phyloP scores from a whole-genome alignment of 2,329 filamentous ascomycete genomes.

The Ophidiomyces ophidiicola region DNA sequence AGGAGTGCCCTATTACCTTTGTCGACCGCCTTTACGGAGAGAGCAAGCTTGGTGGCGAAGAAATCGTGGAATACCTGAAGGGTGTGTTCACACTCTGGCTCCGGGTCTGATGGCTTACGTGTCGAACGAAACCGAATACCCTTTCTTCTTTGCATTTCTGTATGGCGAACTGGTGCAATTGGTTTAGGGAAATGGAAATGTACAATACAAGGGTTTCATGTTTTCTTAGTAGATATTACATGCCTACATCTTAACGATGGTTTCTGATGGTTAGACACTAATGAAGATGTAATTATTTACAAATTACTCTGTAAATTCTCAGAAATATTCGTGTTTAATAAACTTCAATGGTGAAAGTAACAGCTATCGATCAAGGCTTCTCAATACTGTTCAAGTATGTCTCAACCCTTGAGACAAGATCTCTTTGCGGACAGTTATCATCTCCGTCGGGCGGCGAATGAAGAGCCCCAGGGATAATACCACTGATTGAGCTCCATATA shows the following conservation, averaged over 20 bases:
- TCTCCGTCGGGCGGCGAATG: slow-evolving; percentile 40
- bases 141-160: slow-evolving; percentile 14
- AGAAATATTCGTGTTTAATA: background rate
- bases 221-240: slow-evolving; percentile 11
- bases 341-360: background rate
- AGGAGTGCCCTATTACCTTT: slow-evolving; percentile 91
- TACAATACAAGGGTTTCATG: slow-evolving; percentile 10
- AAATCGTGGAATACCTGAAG: slow-evolving; percentile 95
- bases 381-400: slow-evolving; percentile 24
- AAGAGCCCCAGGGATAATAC: slow-evolving; percentile 37
- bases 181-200: slow-evolving; percentile 8
- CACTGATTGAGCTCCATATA: slow-evolving; percentile 40
- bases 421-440: slow-evolving; percentile 30
- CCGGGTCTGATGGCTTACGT: slow-evolving; percentile 46
- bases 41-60: slow-evolving; percentile 83
- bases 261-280: slow-evolving; percentile 7
- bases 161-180: slow-evolving; percentile 13
- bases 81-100: slow-evolving; percentile 66
- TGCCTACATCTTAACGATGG: slow-evolving; percentile 7
- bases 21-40: slow-evolving; percentile 93
- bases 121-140: slow-evolving; percentile 8
- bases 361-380: slow-evolving; percentile 5
- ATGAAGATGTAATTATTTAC: background rate
- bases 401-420: slow-evolving; percentile 27
- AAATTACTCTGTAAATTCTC: background rate